Percentiles rank a stretch among this genome's conserved stretches.
Evolutionary conservation across 1,284 basidiomycete genomes (phyloP).

Genomic region (Neonothopanus nambi): DNA sequence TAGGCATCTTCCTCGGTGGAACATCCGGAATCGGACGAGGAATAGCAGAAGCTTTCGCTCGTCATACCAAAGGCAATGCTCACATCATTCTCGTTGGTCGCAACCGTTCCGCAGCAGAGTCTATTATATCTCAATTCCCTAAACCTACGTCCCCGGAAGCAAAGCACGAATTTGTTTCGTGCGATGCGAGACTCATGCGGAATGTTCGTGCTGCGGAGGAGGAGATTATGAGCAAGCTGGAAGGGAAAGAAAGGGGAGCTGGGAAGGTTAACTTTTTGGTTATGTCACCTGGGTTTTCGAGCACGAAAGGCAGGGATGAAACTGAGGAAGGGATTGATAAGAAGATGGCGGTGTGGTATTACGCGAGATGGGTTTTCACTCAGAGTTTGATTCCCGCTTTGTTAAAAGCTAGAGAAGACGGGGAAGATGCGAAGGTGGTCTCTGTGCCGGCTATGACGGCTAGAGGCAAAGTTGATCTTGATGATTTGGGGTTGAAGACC

Average conservation of each 20-base stretch:
- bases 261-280: slow-evolving; percentile 25
- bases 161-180: slow-evolving; percentile 42
- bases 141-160: slow-evolving; percentile 22
- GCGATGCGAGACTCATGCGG: slow-evolving; percentile 45
- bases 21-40: slow-evolving; percentile 48
- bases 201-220: slow-evolving; percentile 37
- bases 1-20: slow-evolving; percentile 47
- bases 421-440: slow-evolving; percentile 23
- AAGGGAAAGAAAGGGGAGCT: no score
- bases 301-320: slow-evolving; percentile 23
- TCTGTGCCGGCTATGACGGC: slow-evolving; percentile 12
- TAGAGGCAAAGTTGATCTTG: slow-evolving; percentile 11
- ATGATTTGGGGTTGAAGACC: slow-evolving; percentile 23
- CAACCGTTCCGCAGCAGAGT: slow-evolving; percentile 40
- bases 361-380: slow-evolving; percentile 25
- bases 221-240: slow-evolving; percentile 29
- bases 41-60: slow-evolving; percentile 33
- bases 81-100: slow-evolving; percentile 48
- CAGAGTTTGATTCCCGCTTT: slow-evolving; percentile 29
- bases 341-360: slow-evolving; percentile 25
- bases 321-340: slow-evolving; percentile 28
- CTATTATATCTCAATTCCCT: slow-evolving; percentile 39
- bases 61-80: no score
- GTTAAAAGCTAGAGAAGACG: slow-evolving; percentile 24
- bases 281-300: slow-evolving; percentile 21